Conservation (phyloP, 805 yeast genomes). For the Lipomyces yamanashiensis region DNA sequence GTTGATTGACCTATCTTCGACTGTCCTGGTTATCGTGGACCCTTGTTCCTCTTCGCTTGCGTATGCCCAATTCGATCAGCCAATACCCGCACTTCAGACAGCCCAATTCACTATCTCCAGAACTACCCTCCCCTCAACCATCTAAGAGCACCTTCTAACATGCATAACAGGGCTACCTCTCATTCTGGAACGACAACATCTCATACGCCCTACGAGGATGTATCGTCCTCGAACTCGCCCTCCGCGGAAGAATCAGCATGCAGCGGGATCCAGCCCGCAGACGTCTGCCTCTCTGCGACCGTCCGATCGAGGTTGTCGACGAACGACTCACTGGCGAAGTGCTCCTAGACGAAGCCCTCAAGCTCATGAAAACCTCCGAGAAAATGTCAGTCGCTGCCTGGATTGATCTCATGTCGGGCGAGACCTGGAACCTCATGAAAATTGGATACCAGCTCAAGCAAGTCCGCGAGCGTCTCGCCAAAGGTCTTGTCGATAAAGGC, state of each 20-base stretch:
- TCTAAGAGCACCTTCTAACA: background rate
- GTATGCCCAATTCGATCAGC: too few relatives aligned
- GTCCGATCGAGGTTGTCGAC: constrained; percentile 85
- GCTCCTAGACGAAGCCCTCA: constrained; percentile 88
- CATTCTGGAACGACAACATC: constrained; percentile 98
- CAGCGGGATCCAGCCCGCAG: constrained; percentile 91
- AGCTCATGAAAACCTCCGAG: constrained; percentile 83
- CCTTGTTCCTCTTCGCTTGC: too few relatives aligned
- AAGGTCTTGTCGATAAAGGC: constrained; percentile 97
- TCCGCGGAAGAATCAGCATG: constrained; percentile 85
- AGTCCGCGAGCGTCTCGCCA: constrained; percentile 93
- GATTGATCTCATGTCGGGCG: constrained; percentile 91
- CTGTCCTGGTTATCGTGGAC: background rate
- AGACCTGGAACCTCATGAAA: constrained; percentile 96
- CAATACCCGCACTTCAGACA: background rate
- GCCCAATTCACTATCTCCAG: background rate
- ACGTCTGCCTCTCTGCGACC: constrained; percentile 83
- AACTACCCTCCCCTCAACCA: background rate
- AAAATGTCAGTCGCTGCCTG: constrained; percentile 82
- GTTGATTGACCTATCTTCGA: too few relatives aligned
- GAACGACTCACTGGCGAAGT: constrained; percentile 92
- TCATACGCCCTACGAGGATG: constrained; percentile 96
- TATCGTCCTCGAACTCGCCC: constrained; percentile 86
- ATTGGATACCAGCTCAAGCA: constrained; percentile 95
- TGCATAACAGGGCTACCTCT: constrained; percentile 67